Evolutionary conservation across 371 early-diverging fungal species (phyloP).

Genomic region (Dipsacomyces acuminosporus): DNA sequence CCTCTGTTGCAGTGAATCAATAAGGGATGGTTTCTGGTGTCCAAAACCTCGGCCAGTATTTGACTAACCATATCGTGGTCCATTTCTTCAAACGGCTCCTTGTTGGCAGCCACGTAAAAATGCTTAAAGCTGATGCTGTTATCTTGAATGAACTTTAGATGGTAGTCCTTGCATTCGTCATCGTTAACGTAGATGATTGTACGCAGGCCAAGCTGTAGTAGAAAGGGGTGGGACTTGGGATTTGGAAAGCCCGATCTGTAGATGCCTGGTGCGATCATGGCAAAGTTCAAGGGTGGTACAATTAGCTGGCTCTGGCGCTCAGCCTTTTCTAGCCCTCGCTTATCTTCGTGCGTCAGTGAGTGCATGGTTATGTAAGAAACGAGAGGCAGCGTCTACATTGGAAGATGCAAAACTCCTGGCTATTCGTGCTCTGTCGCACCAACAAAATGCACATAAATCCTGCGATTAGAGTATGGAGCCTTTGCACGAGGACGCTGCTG

Average conservation of each 20-base stretch:
- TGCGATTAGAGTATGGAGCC: too few species aligned
- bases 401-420: too few species aligned
- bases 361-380: too few species aligned
- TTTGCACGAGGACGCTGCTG: too few species aligned
- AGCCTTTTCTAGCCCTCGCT: constrained; percentile 16
- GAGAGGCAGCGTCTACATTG: too few species aligned
- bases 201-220: constrained; percentile 67
- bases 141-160: constrained; percentile 65
- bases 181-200: constrained; percentile 74
- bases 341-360: constrained; percentile 9
- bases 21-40: constrained; percentile 50
- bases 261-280: constrained; percentile 78
- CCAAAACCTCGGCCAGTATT: constrained; percentile 73
- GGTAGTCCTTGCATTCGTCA: constrained; percentile 78
- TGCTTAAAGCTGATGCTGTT: constrained; percentile 75
- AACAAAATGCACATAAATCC: too few species aligned
- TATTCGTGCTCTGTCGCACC: too few species aligned
- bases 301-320: constrained; percentile 49
- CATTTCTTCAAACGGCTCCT: constrained; percentile 91
- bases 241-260: constrained; percentile 87
- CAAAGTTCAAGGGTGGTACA: constrained; percentile 88
- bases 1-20: constrained; percentile 93
- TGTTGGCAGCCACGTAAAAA: constrained; percentile 79
- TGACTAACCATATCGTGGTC: constrained; percentile 71
- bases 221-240: constrained; percentile 71